Percentiles rank a stretch among this genome's conserved stretches.
phyloP scores from a whole-genome alignment of 1,139 yeast species.

The Kazachstania sp. region DNA sequence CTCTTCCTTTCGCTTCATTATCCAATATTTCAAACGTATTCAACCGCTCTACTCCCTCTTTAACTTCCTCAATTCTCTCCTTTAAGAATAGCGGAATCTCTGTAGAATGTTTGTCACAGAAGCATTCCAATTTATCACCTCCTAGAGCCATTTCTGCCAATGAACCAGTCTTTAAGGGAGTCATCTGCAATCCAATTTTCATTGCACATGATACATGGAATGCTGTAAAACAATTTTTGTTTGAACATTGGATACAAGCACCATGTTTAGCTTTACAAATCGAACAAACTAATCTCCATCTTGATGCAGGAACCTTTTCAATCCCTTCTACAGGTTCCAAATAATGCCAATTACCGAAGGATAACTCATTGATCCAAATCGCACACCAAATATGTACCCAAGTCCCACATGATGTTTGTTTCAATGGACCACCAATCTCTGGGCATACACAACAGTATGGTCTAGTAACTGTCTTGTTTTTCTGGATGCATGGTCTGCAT shows the following conservation, averaged over 20 bases:
- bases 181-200: constrained; percentile 59
- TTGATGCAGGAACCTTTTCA: constrained; percentile 58
- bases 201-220: constrained; percentile 93
- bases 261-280: constrained; percentile 77
- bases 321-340: constrained; percentile 93
- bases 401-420: constrained; percentile 72
- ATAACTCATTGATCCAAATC: constrained; percentile 82
- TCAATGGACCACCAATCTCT: constrained; percentile 82
- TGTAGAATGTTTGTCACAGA: constrained; percentile 65
- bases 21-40: constrained; percentile 1
- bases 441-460: constrained; percentile 76
- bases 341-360: constrained; percentile 76
- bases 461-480: constrained; percentile 2
- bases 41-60: not conserved
- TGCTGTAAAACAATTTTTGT: constrained; percentile 71
- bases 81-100: constrained; percentile 26
- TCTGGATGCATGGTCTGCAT: constrained; percentile 58
- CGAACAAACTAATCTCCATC: constrained; percentile 79
- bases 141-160: constrained; percentile 11
- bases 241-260: constrained; percentile 85
- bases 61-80: constrained; percentile 14
- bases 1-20: not conserved
- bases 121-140: constrained; percentile 40
- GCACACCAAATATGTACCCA: constrained; percentile 97
- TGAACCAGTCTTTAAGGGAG: constrained; percentile 8